These are phyloP conservation scores for Pseudocercospora cruenta DNA, from an alignment of 2,329 filamentous ascomycete genomes.

Conservation along the genomic window DNA sequence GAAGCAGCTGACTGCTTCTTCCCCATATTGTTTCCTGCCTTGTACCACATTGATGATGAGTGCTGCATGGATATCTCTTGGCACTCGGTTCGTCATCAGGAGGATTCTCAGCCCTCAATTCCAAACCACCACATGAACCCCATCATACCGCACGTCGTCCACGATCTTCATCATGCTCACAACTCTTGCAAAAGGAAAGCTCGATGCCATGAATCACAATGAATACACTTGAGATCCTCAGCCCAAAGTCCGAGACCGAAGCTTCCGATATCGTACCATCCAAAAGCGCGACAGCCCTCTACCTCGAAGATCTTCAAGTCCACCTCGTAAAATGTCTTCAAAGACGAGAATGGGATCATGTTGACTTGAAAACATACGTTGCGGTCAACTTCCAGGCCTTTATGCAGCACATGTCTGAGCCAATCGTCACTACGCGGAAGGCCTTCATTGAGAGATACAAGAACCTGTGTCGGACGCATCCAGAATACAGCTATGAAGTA, in stretches of 20 bases:
- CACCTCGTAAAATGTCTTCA: background rate
- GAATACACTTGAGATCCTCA: constrained; percentile 8
- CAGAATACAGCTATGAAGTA: background rate
- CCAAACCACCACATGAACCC: too few relatives aligned
- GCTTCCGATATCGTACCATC: background rate
- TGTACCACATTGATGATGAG: too few relatives aligned
- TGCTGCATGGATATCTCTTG: too few relatives aligned
- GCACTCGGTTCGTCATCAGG: too few relatives aligned
- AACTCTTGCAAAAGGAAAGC: too few relatives aligned
- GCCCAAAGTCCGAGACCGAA: background rate
- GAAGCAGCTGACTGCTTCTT: too few relatives aligned
- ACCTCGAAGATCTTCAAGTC: constrained; percentile 1
- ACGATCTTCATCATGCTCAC: too few relatives aligned
- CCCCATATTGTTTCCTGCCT: too few relatives aligned
- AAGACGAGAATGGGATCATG: background rate
- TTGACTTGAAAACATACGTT: background rate
- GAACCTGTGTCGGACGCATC: background rate
- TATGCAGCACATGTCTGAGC: background rate
- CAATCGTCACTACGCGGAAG: background rate
- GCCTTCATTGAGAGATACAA: constrained; percentile 2
- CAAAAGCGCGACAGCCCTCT: constrained; percentile 1
- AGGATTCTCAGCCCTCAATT: background rate
- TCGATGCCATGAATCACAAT: background rate
- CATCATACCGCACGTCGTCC: too few relatives aligned
- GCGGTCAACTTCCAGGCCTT: background rate